Base-by-base conservation (phyloP, 257 asterid genomes). In the Solanum chmielewskii region DNA sequence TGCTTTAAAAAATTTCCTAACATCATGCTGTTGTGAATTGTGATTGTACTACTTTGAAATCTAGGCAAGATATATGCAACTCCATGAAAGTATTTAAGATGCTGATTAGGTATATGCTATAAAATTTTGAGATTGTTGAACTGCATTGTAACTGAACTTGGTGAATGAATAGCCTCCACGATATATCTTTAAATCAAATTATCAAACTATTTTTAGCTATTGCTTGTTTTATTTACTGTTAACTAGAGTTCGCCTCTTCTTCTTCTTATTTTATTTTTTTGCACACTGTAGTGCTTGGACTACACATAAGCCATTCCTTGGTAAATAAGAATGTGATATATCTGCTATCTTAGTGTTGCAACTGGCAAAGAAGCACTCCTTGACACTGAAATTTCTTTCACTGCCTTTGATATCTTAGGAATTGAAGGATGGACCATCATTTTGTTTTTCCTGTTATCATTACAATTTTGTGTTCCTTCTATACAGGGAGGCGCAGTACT, bases 401-500 rank as follows among this genome's bases (percentile, higher is more conserved):
- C 62, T 80, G 68, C 68, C 85, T 52, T 80, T 49, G 21, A 29
- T 27, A 80, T 9, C 85, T 49, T 80, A 29, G 29, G 29, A 80
- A 31, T 49, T 80, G 85, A 80, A 80, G 68, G 44, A 80, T 49
- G 68, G 69, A n/a, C 85, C 29, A 18, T 80, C 69, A 29, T 80
- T 49, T 80, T 47, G 18, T 29, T 3, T 80, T 80, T 49, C 41
- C 66, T 80, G 85, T 52, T 85, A 47, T 25, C 49, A 60, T 31
- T 37, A 25, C 27, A 10, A 31, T 44, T 56, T 59, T 68, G 39
- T 84, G n/a, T 81, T 83, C 66, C 85, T 66, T 85, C 42, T 83
- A 49, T 92, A 91, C 92, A 97, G 99, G 94, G 92, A 83, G 99
- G 99, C 86, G 97, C 95, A 59, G 89, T 94, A 76, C 83, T 91